Evolutionary conservation across 352 stramenopile species (phyloP), one percentile per base, ranked within the genome.

Genomic region (Pythium graminicola): DNA sequence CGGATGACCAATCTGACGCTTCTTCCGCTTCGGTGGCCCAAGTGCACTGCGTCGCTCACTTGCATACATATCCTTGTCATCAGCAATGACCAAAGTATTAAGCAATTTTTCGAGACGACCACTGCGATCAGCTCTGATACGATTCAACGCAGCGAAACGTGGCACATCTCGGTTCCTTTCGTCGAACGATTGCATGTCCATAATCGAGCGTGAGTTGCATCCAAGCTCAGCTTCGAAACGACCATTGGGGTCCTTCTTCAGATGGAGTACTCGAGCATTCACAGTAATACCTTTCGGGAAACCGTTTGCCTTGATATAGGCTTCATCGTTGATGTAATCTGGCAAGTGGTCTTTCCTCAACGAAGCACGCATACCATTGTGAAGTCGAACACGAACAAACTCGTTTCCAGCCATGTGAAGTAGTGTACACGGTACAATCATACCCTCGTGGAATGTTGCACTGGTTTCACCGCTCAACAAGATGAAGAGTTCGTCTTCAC

Each of bases 281-380:
- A 93, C 84, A n/a, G 81, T 92, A 38, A 92, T 78, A 14, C 82
- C 81, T 57, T 89, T 89, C 10, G 84, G 81, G 45, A 93, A 93
- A 7, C 63, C 69, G 35, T 74, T 67, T 8, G 32, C 33, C 36
- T 60, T 58, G 1, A 69, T n/a, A 40, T 61, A 69, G 3, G 23
- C 39, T 13, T 57, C 62, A 19, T 70, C 46, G 26, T 68, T 62
- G 47, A 95, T 65, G 60, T 93, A 92, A 41, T 93, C 79, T 0
- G 84, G 84, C n/a, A 95, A 60, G 20, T 72, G 51, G 9, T 93
- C 79, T n/a, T 77, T 80, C 22, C 76, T 69, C 31, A 95, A 66
- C 41, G 76, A 89, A 10, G 82, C 83, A 11, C 80, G 78, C 57
- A 95, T 90, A 38, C 82, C 82, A 29, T 82, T 91, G 51, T 95